Evolutionary conservation across 495 filamentous ascomycete genomes (phyloP), one percentile per base, ranked within the genome.

Genomic region (Coniosporium apollinis): DNA sequence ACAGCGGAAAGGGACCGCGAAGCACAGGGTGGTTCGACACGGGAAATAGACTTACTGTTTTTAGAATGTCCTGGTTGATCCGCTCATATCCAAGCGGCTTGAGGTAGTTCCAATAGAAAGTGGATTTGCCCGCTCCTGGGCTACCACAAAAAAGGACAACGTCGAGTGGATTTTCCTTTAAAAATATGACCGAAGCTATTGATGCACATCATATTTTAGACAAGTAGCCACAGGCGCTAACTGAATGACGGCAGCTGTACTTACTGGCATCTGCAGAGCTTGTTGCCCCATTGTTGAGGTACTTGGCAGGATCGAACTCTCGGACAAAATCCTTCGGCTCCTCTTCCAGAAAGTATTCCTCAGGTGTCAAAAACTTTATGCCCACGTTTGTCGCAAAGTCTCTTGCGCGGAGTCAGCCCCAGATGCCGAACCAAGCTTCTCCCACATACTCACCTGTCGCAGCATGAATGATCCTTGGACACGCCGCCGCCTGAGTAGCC

Each of bases 51-150:
- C 67, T 19, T 59, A 81, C 76, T 17, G 75, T 74, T 54, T 92
- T 94, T n/a, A 94, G 58, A 3, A 60, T 67, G 58, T 96, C 91
- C 57, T 94, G 86, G 43, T 94, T 97, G 11, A 93, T 67, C 19
- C 87, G 69, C 53, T 74, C 74, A 52, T 89, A 94, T 19, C 75
- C 76, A 3, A 89, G 58, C 16, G 83, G 79, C 52, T 86, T 62
- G 13, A 96, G 52, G 41, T 82, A 58, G 19, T 67, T 74, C 72
- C 76, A 79, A 58, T 77, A 94, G 43, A 92, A 94, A 0, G 82
- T 84, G 16, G 79, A 87, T 51, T 96, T 96, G 18, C 91, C 89
- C 1, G 82, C 72, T 1, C 80, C 84, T 0, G 89, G 89, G 26
- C 79, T 80, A 5, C 89, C 89, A 38, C 80, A 84, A 51, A 92